Conservation (phyloP, 257 asterid genomes). For the Petunia secreta region DNA sequence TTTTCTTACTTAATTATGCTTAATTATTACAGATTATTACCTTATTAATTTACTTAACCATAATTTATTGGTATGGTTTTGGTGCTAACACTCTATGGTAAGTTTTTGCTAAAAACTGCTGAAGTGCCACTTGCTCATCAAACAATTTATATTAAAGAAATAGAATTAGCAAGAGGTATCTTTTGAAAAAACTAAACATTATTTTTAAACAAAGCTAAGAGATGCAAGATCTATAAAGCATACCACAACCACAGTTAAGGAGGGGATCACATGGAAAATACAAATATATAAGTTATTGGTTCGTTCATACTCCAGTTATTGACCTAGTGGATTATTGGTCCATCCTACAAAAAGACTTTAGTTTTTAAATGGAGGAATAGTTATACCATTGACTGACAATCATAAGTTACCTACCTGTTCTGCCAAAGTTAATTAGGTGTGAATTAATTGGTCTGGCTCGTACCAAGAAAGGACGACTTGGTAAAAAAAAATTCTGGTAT, state of each 20-base stretch:
- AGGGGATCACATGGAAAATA: neutral
- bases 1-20: no score
- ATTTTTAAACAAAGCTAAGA: neutral
- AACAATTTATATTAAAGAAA: neutral
- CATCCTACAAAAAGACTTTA: no score
- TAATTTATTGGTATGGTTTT: no score
- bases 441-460: constrained; percentile 1
- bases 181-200: neutral
- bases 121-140: neutral
- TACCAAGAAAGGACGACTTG: neutral
- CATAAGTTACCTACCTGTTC: neutral
- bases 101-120: no score
- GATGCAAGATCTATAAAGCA: no score
- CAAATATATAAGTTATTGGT: no score
- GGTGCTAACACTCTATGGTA: no score
- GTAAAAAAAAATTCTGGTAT: neutral
- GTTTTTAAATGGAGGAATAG: no score
- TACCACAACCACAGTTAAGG: neutral
- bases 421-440: neutral
- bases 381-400: no score
- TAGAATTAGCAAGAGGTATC: neutral
- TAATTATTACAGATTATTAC: no score
- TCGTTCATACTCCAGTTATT: no score
- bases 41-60: no score
- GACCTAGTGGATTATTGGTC: neutral